These are phyloP conservation scores for Teratosphaeria epicoccoides DNA, from an alignment of 2,329 filamentous ascomycete species.

Conservation along the genomic window DNA sequence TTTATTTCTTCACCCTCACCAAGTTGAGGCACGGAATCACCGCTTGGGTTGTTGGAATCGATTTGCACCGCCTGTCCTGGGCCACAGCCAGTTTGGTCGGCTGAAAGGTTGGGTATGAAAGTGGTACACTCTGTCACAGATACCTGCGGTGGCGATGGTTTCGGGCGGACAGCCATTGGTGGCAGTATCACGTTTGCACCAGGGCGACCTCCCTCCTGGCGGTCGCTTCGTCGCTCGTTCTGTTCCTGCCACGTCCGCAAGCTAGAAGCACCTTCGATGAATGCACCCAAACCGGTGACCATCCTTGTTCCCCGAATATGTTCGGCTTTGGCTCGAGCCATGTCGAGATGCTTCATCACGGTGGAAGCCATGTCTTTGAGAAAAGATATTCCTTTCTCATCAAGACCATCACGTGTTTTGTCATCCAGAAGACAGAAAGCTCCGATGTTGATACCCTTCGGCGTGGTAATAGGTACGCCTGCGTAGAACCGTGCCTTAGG, in stretches of 20 bases:
- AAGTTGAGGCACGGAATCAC: background rate
- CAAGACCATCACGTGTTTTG: slow-evolving; percentile 40
- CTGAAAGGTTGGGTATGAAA: background rate
- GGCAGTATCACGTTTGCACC: background rate
- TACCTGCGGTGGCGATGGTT: background rate
- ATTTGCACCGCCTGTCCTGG: background rate
- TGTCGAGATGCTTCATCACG: slow-evolving; percentile 53
- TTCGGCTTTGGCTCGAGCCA: slow-evolving; percentile 41
- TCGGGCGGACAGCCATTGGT: background rate
- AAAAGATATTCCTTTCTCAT: slow-evolving; percentile 40
- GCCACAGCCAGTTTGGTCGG: background rate
- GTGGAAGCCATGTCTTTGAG: slow-evolving; percentile 47
- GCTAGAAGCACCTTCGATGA: slow-evolving; percentile 7
- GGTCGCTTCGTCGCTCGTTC: background rate
- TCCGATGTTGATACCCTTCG: slow-evolving; percentile 49
- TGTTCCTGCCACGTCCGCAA: slow-evolving; percentile 5
- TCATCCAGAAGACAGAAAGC: slow-evolving; percentile 51
- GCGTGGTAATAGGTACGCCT: slow-evolving; percentile 51
- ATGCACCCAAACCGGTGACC: slow-evolving; percentile 37
- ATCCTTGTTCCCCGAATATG: slow-evolving; percentile 45
- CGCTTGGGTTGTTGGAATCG: background rate
- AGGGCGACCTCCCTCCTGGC: background rate
- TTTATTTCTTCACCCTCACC: background rate
- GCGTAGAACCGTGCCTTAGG: slow-evolving; percentile 40
- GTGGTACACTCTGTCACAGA: background rate